phyloP scores from a whole-genome alignment of 2,329 filamentous ascomycete genomes.

The Seiridium cupressi region DNA sequence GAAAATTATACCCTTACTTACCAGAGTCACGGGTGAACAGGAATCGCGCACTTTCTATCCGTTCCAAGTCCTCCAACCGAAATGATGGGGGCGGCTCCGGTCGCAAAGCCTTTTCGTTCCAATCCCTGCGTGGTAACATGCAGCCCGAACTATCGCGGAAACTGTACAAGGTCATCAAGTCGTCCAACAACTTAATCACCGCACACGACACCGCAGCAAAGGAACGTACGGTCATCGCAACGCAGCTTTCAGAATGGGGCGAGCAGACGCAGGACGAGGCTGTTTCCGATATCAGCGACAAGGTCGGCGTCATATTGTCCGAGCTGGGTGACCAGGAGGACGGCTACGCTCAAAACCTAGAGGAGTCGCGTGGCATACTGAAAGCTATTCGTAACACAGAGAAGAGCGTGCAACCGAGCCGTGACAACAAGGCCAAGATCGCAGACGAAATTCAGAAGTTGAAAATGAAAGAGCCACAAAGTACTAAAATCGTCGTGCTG shows the following conservation, averaged over 20 bases:
- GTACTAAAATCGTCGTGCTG: slow-evolving; percentile 74
- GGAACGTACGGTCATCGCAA: slow-evolving; percentile 81
- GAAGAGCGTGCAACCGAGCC: slow-evolving; percentile 87
- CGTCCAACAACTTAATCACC: slow-evolving; percentile 82
- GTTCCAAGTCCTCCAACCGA: slow-evolving; percentile 62
- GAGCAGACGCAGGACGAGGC: slow-evolving; percentile 86
- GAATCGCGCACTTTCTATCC: slow-evolving; percentile 74
- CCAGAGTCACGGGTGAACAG: slow-evolving; percentile 33
- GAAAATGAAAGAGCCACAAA: slow-evolving; percentile 89
- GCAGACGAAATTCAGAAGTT: slow-evolving; percentile 88
- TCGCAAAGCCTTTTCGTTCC: slow-evolving; percentile 79
- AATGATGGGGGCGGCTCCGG: slow-evolving; percentile 12
- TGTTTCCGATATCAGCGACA: slow-evolving; percentile 89
- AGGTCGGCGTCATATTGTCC: slow-evolving; percentile 86
- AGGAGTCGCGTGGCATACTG: slow-evolving; percentile 77
- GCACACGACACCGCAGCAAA: slow-evolving; percentile 82
- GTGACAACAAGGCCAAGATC: slow-evolving; percentile 84
- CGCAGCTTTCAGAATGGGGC: slow-evolving; percentile 94
- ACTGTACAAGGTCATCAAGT: slow-evolving; percentile 91
- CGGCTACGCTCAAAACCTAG: slow-evolving; percentile 77
- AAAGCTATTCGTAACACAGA: slow-evolving; percentile 97
- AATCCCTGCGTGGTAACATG: slow-evolving; percentile 77
- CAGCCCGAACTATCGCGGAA: slow-evolving; percentile 88
- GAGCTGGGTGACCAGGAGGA: slow-evolving; percentile 97
- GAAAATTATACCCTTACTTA: slow-evolving; percentile 1